Evolutionary conservation across 1,139 yeast genomes (phyloP).

Genomic region (Debaryomycetaceae sp.): DNA sequence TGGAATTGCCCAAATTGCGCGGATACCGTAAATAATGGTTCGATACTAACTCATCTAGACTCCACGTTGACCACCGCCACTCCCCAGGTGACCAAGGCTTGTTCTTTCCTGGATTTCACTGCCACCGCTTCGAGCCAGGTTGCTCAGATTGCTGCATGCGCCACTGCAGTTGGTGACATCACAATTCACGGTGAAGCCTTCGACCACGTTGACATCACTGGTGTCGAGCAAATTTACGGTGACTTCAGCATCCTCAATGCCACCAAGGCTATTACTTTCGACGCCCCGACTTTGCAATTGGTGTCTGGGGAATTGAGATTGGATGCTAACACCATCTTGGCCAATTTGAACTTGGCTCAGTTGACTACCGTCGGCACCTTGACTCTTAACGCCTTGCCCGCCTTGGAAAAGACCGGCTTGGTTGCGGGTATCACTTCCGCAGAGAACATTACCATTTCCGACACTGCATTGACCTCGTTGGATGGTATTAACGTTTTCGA

Average conservation of each 20-base stretch:
- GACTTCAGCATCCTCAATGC: constrained; percentile 64
- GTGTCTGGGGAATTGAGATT: constrained; percentile 69
- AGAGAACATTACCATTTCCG: constrained; percentile 69
- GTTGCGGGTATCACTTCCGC: constrained; percentile 73
- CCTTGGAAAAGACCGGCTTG: constrained; percentile 66
- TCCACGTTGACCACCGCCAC: constrained; percentile 49
- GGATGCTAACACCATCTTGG: constrained; percentile 61
- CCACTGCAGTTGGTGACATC: constrained; percentile 77
- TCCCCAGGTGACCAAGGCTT: constrained; percentile 49
- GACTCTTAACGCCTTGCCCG: constrained; percentile 79
- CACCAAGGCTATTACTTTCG: constrained; percentile 54
- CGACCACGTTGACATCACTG: constrained; percentile 53
- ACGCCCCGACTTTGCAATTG: constrained; percentile 74
- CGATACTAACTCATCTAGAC: constrained; percentile 21
- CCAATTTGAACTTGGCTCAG: constrained; percentile 69
- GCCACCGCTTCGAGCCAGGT: constrained; percentile 78
- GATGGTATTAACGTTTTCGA: constrained; percentile 75
- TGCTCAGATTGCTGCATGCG: constrained; percentile 69
- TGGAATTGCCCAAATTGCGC: too few species aligned
- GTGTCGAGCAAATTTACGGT: constrained; percentile 69
- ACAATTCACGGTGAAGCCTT: constrained; percentile 57
- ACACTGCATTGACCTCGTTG: constrained; percentile 76
- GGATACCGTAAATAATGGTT: too few species aligned
- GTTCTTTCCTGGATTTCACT: constrained; percentile 53
- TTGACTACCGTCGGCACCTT: constrained; percentile 79